Conservation (phyloP, 2,329 filamentous ascomycete species). For the Aspergillus alliaceus region DNA sequence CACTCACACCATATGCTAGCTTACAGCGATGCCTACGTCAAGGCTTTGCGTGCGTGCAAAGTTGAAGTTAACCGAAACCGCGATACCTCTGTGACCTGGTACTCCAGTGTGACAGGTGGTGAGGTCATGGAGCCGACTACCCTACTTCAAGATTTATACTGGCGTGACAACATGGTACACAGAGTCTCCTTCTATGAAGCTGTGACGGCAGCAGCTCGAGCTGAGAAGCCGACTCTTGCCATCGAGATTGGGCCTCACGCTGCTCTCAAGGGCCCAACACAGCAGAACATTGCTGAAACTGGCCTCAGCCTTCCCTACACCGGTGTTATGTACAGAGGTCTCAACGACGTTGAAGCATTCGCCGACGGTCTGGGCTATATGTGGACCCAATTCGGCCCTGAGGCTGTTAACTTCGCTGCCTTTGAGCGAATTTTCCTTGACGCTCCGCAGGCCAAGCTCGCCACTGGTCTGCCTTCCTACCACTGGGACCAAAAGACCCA, state of each 20-base stretch:
- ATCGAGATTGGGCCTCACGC: not conserved
- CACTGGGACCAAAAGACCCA: slow-evolving; percentile 4
- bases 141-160: not conserved
- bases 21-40: slow-evolving; percentile 12
- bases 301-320: slow-evolving; percentile 1
- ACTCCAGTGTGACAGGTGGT: slow-evolving; percentile 1
- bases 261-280: not conserved
- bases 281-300: not conserved
- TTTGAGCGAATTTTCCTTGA: not conserved
- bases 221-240: not conserved
- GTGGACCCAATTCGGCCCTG: slow-evolving; percentile 1
- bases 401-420: not conserved
- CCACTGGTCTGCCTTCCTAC: slow-evolving; percentile 1
- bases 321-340: not conserved
- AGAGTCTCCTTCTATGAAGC: not conserved
- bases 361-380: slow-evolving; percentile 1
- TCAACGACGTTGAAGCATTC: not conserved
- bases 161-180: not conserved
- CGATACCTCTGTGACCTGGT: slow-evolving; percentile 6
- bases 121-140: slow-evolving; percentile 1
- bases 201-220: not conserved
- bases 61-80: too few relatives aligned
- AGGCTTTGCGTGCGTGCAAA: too few relatives aligned
- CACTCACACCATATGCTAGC: slow-evolving; percentile 46
- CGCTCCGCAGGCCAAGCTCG: not conserved